Conservation (phyloP, 352 stramenopile species). For the Phytopythium boreale region DNA sequence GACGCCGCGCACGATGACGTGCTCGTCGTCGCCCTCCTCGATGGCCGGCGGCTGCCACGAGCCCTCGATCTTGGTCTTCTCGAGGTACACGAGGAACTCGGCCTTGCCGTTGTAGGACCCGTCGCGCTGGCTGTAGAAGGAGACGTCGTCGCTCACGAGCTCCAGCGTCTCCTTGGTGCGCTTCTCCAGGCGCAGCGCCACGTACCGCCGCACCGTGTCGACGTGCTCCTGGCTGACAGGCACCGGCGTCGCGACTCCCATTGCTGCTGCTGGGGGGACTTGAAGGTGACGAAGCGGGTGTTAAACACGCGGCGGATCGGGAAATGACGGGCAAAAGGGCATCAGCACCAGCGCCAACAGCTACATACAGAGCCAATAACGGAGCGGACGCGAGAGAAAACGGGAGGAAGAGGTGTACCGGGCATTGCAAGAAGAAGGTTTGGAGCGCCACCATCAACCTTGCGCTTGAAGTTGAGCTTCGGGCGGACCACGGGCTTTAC, state of each 20-base stretch:
- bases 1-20: slow-evolving; percentile 45
- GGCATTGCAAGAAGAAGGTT: not conserved
- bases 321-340: slow-evolving; percentile 7
- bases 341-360: not conserved
- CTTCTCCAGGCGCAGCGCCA: slow-evolving; percentile 37
- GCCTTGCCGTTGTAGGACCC: slow-evolving; percentile 43
- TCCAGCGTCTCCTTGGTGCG: slow-evolving; percentile 34
- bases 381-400: not conserved
- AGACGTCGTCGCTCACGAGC: slow-evolving; percentile 51
- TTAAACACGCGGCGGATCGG: slow-evolving; percentile 6
- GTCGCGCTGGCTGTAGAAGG: slow-evolving; percentile 51
- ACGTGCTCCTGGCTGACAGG: slow-evolving; percentile 28
- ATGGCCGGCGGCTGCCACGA: slow-evolving; percentile 34
- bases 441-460: not conserved
- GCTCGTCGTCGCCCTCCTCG: slow-evolving; percentile 39
- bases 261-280: slow-evolving; percentile 4
- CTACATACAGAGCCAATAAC: not conserved
- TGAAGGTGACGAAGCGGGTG: not conserved
- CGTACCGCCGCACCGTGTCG: slow-evolving; percentile 41
- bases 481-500: slow-evolving; percentile 3
- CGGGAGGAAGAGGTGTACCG: not conserved
- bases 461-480: slow-evolving; percentile 9
- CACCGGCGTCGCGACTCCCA: slow-evolving; percentile 26
- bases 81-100: slow-evolving; percentile 37
- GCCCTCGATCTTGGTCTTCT: slow-evolving; percentile 53